Conservation (phyloP, 805 yeast genomes). For the Metschnikowia dekortorum region DNA sequence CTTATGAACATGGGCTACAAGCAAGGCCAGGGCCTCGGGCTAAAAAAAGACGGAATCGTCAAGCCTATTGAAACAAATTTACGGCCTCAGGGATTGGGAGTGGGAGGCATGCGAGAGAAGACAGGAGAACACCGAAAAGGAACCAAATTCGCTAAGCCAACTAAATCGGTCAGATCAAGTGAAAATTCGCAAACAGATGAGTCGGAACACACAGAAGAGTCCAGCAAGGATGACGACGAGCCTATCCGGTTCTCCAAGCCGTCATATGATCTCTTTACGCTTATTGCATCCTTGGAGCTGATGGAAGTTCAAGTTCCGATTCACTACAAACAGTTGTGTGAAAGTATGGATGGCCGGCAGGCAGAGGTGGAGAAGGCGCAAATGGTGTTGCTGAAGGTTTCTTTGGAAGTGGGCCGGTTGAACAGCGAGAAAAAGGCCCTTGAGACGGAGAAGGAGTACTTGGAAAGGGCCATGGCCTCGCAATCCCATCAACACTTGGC, state of each 20-base stretch:
- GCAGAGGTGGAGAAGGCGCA: conserved; percentile 13
- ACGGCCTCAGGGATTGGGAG: conserved; percentile 66
- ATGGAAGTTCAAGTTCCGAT: conserved; percentile 34
- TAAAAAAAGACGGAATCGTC: conserved; percentile 62
- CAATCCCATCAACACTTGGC: conserved; percentile 2
- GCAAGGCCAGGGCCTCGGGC: conserved; percentile 83
- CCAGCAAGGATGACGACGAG: not conserved
- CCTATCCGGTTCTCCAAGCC: conserved; percentile 7
- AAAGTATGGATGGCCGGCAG: conserved; percentile 11
- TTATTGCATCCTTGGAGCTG: conserved; percentile 34
- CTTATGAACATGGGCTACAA: conserved; percentile 83
- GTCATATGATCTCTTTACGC: conserved; percentile 26
- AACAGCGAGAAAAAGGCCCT: conserved; percentile 4
- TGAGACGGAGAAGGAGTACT: conserved; percentile 4
- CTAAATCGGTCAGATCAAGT: not conserved
- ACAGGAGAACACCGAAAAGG: not conserved
- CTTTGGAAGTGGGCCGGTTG: conserved; percentile 15
- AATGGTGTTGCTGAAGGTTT: conserved; percentile 13
- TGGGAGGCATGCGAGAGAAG: conserved; percentile 57
- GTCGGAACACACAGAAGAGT: not conserved
- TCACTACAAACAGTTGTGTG: conserved; percentile 31
- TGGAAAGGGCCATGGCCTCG: not conserved
- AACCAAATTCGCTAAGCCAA: not conserved
- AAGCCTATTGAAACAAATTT: conserved; percentile 72
- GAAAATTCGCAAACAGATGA: not conserved